Base-by-base conservation (phyloP, 306 rosid genomes). In the Vicia faba region DNA sequence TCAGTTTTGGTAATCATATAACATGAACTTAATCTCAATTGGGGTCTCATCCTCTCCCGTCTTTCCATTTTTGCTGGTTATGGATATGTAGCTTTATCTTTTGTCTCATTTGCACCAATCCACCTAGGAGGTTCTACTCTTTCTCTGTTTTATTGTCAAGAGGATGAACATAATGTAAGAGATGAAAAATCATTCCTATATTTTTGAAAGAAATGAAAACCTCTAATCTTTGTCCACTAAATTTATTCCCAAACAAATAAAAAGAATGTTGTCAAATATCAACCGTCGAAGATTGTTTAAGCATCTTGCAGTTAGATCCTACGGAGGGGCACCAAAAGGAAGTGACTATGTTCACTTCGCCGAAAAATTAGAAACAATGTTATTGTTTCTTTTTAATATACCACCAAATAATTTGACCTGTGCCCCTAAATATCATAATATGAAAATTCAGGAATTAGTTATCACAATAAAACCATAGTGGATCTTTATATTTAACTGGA, bases 361-460 rank as follows among this genome's bases (percentile, higher is more conserved):
- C 7, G 66, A 23, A 49, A 12, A 49, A 67, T 57, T 61, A 48
- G 70, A 38, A 69, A 56, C 23, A 68, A 11, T 66, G 61, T 40
- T 56, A 64, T 38, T 70, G 43, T 58, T 73, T 19, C 70, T 50
- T 64, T 73, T 73, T 44, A 63, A n/a, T 64, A 53, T 68, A 31
- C 55, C 38, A 50, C 55, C 41, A 60, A 51, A 44, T 31, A 65
- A 69, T 65, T 43, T 63, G 69, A 72, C 39, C 26, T 39, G 26
- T 75, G 51, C 29, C 43, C 43, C 51, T 29, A 23, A 73, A 20
- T 48, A 71, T 19, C 25, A 49, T n/a, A 5, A 50, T 56, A 60
- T 49, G 44, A 62, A 44, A 33, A 57, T 64, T 44, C 46, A 49
- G 61, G 29, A 49, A 39, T 51, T 39, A 8, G 36, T 44, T 33